Evolutionary conservation across 2,329 filamentous ascomycete species (phyloP), one percentile per base, ranked within the genome.

Genomic region (Colletotrichum eremochloae): DNA sequence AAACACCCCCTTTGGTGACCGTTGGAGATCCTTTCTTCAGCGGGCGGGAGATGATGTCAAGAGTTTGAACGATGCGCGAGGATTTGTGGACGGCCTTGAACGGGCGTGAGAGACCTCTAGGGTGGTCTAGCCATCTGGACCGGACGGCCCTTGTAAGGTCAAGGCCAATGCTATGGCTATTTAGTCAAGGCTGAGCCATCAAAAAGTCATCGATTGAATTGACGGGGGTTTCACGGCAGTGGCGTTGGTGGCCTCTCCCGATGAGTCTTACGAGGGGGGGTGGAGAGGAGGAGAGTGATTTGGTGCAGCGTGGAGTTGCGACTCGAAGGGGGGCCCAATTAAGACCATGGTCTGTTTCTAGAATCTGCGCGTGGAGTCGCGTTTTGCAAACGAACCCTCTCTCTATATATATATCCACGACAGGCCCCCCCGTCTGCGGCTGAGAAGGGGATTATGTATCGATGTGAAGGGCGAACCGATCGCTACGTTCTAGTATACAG

Each of bases 381-480:
- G 29, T 18, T 20, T 38, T 42, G 2, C 12, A n/a, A 29, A 18
- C 46, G 33, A 33, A 44, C 31, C 62, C 24, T 24, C 24, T 24
- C 24, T 24, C 24, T 24, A 24, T 24, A 24, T 24, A 24, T 66
- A 38, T 67, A 70, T 66, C 53, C 24, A 66, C 55, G 62, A 70
- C 67, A 36, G 53, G 55, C 46, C 62, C 24, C 24, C 67, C 24
- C 61, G 55, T 31, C 44, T 38, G 65, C 40, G 65, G 65, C 65
- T 68, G 48, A 50, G 18, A 24, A 50, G 46, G n/a, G n/a, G 42
- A 20, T 15, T 15, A 20, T 15, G 20, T 5, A 44, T 44, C 6
- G 40, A 42, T 36, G 5, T 36, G 8, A 36, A 8, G 33, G 33
- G 33, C 33, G 5, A 36, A 36, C 33, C 33, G 33, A 36, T 4